Evolutionary conservation across 2,329 filamentous ascomycete genomes (phyloP).

Genomic region (Nemania sp.): DNA sequence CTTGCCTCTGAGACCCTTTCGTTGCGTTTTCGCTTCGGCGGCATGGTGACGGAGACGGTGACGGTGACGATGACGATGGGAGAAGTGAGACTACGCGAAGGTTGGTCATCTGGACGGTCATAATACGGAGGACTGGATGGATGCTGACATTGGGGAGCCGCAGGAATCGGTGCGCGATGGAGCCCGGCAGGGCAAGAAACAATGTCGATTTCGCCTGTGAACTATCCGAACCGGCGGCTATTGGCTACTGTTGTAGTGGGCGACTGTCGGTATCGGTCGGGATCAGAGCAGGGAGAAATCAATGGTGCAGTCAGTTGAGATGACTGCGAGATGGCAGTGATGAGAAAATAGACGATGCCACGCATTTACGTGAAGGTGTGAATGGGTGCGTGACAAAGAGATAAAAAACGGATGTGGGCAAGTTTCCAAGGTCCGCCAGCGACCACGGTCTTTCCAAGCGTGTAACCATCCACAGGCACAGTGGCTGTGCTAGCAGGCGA

Average conservation of each 20-base stretch:
- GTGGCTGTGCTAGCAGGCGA: conserved; percentile 19
- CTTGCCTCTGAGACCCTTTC: conserved; percentile 54
- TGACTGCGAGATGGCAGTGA: not conserved
- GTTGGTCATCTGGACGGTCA: conserved; percentile 32
- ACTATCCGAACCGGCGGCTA: too few species aligned
- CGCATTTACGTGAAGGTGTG: conserved; percentile 26
- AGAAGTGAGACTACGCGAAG: conserved; percentile 26
- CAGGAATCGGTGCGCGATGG: conserved; percentile 17
- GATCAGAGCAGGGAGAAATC: not conserved
- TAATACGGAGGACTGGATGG: conserved; percentile 20
- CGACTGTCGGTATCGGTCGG: not conserved
- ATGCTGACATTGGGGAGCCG: conserved; percentile 26
- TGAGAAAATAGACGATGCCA: conserved; percentile 17
- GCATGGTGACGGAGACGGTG: too few species aligned
- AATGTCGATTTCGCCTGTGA: too few species aligned
- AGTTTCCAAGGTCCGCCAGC: conserved; percentile 31
- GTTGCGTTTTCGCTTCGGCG: conserved; percentile 63
- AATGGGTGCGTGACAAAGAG: conserved; percentile 31
- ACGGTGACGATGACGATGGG: too few species aligned
- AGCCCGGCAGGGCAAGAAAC: too few species aligned
- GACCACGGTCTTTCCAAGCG: conserved; percentile 30
- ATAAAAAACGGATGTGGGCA: conserved; percentile 18
- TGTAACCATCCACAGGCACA: conserved; percentile 25
- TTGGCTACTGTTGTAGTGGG: too few species aligned
- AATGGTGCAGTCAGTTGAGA: not conserved